Evolutionary conservation across 768 basidiomycete species (phyloP).

Genomic region (Dictyophora rubrovolvata): DNA sequence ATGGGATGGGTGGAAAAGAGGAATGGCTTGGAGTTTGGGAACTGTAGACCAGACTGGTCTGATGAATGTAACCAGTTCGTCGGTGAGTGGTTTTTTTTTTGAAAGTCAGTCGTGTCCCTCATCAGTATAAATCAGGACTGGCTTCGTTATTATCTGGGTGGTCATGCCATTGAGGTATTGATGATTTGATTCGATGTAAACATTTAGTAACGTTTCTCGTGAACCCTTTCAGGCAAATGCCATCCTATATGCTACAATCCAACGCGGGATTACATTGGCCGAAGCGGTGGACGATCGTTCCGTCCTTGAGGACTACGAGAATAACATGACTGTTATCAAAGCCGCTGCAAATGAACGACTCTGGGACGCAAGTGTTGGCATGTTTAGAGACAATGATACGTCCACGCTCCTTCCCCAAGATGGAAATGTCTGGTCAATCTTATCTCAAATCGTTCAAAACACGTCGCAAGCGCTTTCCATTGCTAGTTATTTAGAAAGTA

Average conservation of each 20-base stretch:
- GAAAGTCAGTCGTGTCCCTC: not conserved
- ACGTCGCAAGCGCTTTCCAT: slow-evolving; percentile 3
- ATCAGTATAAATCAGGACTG: not conserved
- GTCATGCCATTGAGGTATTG: not conserved
- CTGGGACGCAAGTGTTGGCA: slow-evolving; percentile 2
- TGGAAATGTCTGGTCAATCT: slow-evolving; percentile 3
- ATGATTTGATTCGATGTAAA: not conserved
- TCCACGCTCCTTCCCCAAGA: slow-evolving; percentile 5
- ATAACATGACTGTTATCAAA: slow-evolving; percentile 3
- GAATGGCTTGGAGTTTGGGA: slow-evolving; percentile 1
- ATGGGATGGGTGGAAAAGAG: slow-evolving; percentile 7
- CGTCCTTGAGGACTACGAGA: not conserved
- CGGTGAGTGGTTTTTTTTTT: not conserved
- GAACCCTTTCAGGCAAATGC: slow-evolving; percentile 1
- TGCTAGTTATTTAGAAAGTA: not conserved
- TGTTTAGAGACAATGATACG: slow-evolving; percentile 5
- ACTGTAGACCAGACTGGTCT: slow-evolving; percentile 36
- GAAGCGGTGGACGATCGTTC: slow-evolving; percentile 1
- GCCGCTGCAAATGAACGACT: slow-evolving; percentile 1
- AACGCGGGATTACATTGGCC: not conserved
- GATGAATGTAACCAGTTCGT: slow-evolving; percentile 41
- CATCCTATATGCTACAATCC: slow-evolving; percentile 1
- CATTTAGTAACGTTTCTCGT: not conserved
- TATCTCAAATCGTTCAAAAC: slow-evolving; percentile 1
- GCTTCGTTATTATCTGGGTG: slow-evolving; percentile 4